Evolutionary conservation across 352 stramenopile genomes (phyloP).

Genomic region (Globisporangium radiosum): DNA sequence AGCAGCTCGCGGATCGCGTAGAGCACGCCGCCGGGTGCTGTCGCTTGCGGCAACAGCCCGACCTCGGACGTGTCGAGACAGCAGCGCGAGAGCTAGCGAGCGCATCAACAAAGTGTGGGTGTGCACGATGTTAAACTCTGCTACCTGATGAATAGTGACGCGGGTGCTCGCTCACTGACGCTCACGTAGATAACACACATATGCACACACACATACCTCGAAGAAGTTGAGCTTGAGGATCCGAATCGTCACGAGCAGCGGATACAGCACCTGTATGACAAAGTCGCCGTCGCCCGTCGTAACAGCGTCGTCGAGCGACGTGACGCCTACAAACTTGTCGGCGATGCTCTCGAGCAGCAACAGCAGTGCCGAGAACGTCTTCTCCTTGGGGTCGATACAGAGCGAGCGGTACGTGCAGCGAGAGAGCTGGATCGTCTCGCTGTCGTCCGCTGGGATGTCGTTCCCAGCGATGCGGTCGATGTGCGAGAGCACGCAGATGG

Average conservation of each 20-base stretch:
- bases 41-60: conserved; percentile 29
- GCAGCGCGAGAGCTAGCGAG: conserved; percentile 58
- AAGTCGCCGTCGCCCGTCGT: conserved; percentile 11
- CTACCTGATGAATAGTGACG: too few relatives aligned
- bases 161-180: too few relatives aligned
- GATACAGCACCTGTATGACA: conserved; percentile 56
- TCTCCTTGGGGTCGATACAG: conserved; percentile 73
- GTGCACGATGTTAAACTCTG: too few relatives aligned
- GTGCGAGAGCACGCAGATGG: conserved; percentile 70
- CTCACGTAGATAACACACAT: too few relatives aligned
- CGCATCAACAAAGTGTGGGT: background rate
- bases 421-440: conserved; percentile 73
- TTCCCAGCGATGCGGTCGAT: conserved; percentile 72
- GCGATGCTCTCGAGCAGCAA: conserved; percentile 42
- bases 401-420: conserved; percentile 67
- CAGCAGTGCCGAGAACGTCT: conserved; percentile 60
- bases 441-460: conserved; percentile 66
- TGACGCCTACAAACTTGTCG: conserved; percentile 17
- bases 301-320: conserved; percentile 5
- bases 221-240: conserved; percentile 87
- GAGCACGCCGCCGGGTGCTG: conserved; percentile 37
- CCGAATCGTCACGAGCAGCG: conserved; percentile 60
- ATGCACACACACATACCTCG: conserved; percentile 38
- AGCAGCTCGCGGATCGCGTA: conserved; percentile 55
- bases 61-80: conserved; percentile 55